phyloP scores from a whole-genome alignment of 73 alveolate genomes.

The Paramecium pentaurelia region DNA sequence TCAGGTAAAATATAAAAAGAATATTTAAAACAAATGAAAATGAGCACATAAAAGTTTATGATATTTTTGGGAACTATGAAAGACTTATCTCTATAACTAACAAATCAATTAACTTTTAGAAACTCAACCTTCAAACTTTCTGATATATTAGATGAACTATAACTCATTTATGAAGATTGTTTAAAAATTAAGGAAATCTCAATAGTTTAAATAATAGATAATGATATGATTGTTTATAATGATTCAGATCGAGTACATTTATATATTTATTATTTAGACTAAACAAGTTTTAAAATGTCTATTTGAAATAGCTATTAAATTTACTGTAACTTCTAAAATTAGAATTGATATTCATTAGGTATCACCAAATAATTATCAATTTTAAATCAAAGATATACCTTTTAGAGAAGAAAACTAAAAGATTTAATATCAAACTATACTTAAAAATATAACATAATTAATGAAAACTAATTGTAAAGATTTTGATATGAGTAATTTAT shows the following conservation, averaged over 20 bases:
- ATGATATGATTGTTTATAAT: not conserved
- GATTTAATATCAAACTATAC: not conserved
- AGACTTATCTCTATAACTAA: not conserved
- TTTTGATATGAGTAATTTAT: not conserved
- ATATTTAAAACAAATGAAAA: constrained; percentile 18
- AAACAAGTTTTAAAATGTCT: constrained; percentile 7
- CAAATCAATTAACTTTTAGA: not conserved
- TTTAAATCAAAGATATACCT: constrained; percentile 9
- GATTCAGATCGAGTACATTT: constrained; percentile 3
- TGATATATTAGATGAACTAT: not conserved
- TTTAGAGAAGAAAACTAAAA: not conserved
- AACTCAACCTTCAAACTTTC: not conserved
- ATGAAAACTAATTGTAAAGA: constrained; percentile 28
- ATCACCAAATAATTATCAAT: not conserved
- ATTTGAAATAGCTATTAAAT: constrained; percentile 10
- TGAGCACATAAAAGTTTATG: constrained; percentile 23
- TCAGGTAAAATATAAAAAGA: not conserved
- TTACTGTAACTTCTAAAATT: not conserved
- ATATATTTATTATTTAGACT: not conserved
- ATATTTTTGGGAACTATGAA: not conserved
- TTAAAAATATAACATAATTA: not conserved
- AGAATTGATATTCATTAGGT: constrained; percentile 23
- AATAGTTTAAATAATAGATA: not conserved
- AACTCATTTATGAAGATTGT: constrained; percentile 22
- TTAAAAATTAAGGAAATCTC: constrained; percentile 16